Base-by-base conservation (phyloP, 768 basidiomycete species). In the Cubamyces lactineus region DNA sequence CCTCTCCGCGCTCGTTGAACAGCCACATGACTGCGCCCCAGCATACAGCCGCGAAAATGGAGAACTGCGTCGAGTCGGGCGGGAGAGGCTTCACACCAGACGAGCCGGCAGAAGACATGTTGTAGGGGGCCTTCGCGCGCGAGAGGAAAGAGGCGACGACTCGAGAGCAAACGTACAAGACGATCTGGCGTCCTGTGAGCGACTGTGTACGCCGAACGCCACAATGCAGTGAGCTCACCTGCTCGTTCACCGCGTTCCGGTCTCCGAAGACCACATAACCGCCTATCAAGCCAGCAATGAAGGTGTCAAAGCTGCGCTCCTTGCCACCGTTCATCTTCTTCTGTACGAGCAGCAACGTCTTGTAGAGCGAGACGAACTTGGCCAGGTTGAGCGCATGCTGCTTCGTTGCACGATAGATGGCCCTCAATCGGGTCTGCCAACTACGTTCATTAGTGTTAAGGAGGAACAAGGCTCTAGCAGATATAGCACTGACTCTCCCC, bases 1-100 rank as follows among this genome's bases (percentile, higher is more conserved):
- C 88, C 76, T 98, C 89, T 51, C 91, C 86, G 21, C 85, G 81
- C 74, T 97, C 81, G 70, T 87, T 82, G 83, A 96, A 98, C 63
- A 97, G 77, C 84, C 90, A 99, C 96, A 99, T 98, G 48, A 98
- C 96, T 8, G 89, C 83, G 46, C 94, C 97, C 97, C 97, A 98
- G 34, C 88, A 84, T 15, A 98, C 67, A 0, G 95, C 92, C 3
- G 95, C 91, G 63, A 96, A 94, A 47, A 91, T 71, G 1, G 90
- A 86, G 76, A 98, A 99, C 72, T 92, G 88, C 15, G 84, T 79
- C 17, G 92, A 79, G 70, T 96, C 85, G 3, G 96, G 95, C 7
- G 96, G 94, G 39, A 93, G 74, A 2, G 95, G 91, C 70, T 82
- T 85, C 46, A 82, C 80, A 40, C 75, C 63, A 4, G 84, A 71